Evolutionary conservation across 306 rosid genomes (phyloP), one percentile per base, ranked within the genome.

Genomic region (Cercis canadensis): DNA sequence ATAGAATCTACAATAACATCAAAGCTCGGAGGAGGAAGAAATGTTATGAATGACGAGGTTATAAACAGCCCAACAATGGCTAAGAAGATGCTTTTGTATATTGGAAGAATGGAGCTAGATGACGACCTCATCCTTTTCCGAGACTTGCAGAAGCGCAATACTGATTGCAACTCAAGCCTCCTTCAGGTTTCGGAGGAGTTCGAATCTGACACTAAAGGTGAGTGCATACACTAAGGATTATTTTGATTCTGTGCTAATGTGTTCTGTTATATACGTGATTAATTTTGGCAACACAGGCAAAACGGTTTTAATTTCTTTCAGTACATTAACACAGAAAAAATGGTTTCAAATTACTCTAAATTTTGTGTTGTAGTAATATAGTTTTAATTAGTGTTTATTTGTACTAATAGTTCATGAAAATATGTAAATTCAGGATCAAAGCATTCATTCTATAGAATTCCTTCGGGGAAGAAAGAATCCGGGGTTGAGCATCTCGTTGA

Each of bases 101-200:
- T 5, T 2, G 57, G 78, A 5, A 41, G 50, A 13, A 47, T 17
- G 57, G 69, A 73, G 4, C 17, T 39, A 39, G 79, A 65, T n/a
- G 78, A 77, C 0, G 98, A 89, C n/a, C 92, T 92, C 16, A 18
- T 74, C 1, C 92, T 92, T 11, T 92, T 92, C 75, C 55, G 67
- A 67, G 96, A 92, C 21, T 46, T 92, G 78, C 62, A 78, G 56
- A 86, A 81, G 49, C 84, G 65, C 6, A 82, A 82, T 43, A 87
- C 65, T 60, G 90, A 89, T 8, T 63, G 78, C 1, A 16, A 50
- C 6, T 51, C 80, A 5, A 87, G 66, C 74, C 76, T 92, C 66
- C 85, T 89, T 5, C 79, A 78, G 44, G 81, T 80, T 78, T 86
- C 89, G 12, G 83, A 87, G 11, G 96, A 89, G 0, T 82, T 77